Evolutionary conservation across 2,329 filamentous ascomycete genomes (phyloP), one percentile per base, ranked within the genome.

Genomic region (Cladorrhinum sp.): DNA sequence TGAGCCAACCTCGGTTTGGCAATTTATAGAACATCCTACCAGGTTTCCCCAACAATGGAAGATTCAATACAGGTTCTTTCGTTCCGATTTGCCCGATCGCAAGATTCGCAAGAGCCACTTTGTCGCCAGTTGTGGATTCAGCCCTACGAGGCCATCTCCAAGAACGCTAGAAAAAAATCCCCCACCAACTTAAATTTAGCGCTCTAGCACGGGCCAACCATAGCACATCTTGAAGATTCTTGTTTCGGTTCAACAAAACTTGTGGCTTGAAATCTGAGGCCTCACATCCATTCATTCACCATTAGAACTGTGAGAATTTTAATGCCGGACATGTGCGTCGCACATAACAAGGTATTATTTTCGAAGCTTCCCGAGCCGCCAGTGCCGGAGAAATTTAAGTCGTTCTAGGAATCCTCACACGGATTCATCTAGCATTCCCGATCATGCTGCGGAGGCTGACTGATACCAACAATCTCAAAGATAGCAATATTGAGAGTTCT

Each of bases 161-260:
- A 20, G 41, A 18, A n/a, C 53, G 36, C 53, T 56, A 48, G n/a
- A n/a, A 45, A 45, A 25, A 20, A 12, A 22, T 5, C 22, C 20
- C 53, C 53, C 53, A 10, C 53, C 41, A 56, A 29, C 36, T 20
- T 49, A 10, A 45, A 49, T 24, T 56, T 56, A 49, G 53, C 53
- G 53, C 24, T 20, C 53, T 25, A 22, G n/a, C 27, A 56, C 53
- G 22, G 53, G 23, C 53, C 52, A 55, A 55, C 32, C 32, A 55
- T 29, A 55, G 52, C 36, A 12, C n/a, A 13, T 56, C 29, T 56
- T 20, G 13, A 36, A 27, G 2, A 32, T 12, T 32, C 6, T 32
- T 12, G 12, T 32, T 6, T 12, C 27, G 27, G 27, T 6, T 32
- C 27, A 32, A 32, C 27, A 6, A 32, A 32, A 32, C 9, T n/a